Conservation (phyloP, 73 alveolate species). For the Strombidium stylifer region DNA sequence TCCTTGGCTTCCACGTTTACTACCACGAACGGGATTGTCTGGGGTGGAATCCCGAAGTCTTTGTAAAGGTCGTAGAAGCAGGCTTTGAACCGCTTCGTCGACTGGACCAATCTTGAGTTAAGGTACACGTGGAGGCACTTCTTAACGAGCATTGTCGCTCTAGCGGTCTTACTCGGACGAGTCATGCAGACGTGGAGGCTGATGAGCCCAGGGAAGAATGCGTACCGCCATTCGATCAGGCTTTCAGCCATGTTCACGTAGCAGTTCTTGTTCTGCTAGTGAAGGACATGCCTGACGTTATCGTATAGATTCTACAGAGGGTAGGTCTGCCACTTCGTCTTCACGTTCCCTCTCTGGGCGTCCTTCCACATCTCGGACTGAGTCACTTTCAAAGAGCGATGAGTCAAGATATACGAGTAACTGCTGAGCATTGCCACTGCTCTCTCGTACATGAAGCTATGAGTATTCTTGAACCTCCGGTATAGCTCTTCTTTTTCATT, state of each 20-base stretch:
- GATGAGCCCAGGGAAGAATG: no score
- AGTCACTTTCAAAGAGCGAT: background rate
- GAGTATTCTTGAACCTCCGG: background rate
- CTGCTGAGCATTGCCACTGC: slow-evolving; percentile 1
- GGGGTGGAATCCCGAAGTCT: slow-evolving; percentile 27
- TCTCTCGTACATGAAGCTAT: background rate
- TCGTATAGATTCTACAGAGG: no score
- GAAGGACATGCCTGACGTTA: no score
- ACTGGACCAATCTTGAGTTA: slow-evolving; percentile 23
- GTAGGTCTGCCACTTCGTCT: no score
- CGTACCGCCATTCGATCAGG: no score
- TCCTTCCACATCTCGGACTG: background rate
- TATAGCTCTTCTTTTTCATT: background rate
- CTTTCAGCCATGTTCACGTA: no score
- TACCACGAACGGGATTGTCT: slow-evolving; percentile 33
- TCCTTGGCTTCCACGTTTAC: background rate
- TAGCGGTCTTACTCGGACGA: background rate
- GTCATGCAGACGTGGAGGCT: background rate
- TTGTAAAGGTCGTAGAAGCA: slow-evolving; percentile 10
- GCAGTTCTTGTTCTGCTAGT: no score
- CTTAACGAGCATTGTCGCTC: background rate
- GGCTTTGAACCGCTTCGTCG: slow-evolving; percentile 29
- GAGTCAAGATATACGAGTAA: background rate
- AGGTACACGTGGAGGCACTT: background rate
- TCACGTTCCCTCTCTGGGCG: background rate